Evolutionary conservation across 73 alveolate species (phyloP), one percentile per base, ranked within the genome.

Genomic region (Paramecium octaurelia): DNA sequence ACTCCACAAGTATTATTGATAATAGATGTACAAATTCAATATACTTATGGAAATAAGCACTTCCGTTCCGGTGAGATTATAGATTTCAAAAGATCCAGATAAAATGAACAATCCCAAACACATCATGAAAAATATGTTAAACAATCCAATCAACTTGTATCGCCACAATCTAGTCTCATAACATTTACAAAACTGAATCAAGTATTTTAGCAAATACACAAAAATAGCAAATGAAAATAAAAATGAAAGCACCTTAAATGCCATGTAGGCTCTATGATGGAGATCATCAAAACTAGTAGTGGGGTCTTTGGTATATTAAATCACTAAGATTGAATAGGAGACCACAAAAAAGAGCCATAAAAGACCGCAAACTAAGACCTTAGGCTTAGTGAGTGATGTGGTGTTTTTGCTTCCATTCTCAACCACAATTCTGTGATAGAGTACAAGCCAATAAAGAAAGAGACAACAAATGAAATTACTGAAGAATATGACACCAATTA

Each of bases 31-130:
- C 10, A 73, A 12, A 73, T 73, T 73, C 35, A 73, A 73, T 4
- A 73, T 34, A 4, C 87, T 40, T 4, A 73, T 73, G 16, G 36
- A 73, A n/a, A 73, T 40, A 16, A 73, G 36, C 6, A 36, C 87
- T 73, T 73, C 87, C 5, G 87, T 73, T 36, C 87, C 87, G 11
- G 59, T 40, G 8, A 73, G 59, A 38, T 35, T 73, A 38, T 73
- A 73, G 40, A 73, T 36, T 36, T 73, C 87, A 73, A 73, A 73
- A 29, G 87, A 73, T 73, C 87, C 87, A 16, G 87, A 73, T 11
- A 73, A 34, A 0, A 73, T 73, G 20, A 73, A 73, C 6, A 35
- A 73, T 36, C 60, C 87, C 14, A 35, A 73, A 36, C 87, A 35
- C 60, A 73, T 73, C 42, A 73, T 73, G 11, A 73, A 73, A 36